Conservation (phyloP, 2,329 filamentous ascomycete genomes). For the Endoconidiophora laricicola region DNA sequence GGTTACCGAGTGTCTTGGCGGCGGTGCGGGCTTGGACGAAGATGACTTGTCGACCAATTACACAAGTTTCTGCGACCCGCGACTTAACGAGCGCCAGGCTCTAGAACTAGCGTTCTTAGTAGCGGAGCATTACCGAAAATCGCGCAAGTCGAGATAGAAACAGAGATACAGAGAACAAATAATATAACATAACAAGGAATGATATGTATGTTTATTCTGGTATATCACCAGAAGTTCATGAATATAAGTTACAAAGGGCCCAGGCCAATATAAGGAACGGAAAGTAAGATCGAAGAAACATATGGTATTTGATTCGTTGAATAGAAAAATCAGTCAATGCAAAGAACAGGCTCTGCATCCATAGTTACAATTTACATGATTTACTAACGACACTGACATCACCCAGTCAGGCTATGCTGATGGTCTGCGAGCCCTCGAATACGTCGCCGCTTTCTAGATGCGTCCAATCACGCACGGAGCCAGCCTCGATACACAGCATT, state of each 20-base stretch:
- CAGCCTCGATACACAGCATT: constrained; percentile 91
- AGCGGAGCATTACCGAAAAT: constrained; percentile 53
- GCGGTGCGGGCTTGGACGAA: constrained; percentile 72
- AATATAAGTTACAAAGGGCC: no score
- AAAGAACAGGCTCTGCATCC: no score
- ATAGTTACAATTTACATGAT: background rate
- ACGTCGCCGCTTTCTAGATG: constrained; percentile 64
- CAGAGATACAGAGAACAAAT: background rate
- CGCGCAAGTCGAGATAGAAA: constrained; percentile 15
- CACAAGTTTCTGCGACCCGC: constrained; percentile 87
- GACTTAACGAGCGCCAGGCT: constrained; percentile 94
- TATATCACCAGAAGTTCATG: no score
- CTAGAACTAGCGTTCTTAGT: constrained; percentile 88
- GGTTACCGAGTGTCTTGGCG: constrained; percentile 89
- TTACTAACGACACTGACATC: background rate
- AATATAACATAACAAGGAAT: background rate
- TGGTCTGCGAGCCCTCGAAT: constrained; percentile 45
- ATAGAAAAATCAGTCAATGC: no score
- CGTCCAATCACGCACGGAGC: constrained; percentile 66
- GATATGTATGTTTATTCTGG: no score
- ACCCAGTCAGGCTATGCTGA: constrained; percentile 17
- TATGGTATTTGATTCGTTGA: no score
- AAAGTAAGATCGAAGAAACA: background rate
- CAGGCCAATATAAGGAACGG: background rate
- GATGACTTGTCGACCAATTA: constrained; percentile 83